phyloP scores from a whole-genome alignment of 768 basidiomycete genomes.

The Dendrothele bispora region DNA sequence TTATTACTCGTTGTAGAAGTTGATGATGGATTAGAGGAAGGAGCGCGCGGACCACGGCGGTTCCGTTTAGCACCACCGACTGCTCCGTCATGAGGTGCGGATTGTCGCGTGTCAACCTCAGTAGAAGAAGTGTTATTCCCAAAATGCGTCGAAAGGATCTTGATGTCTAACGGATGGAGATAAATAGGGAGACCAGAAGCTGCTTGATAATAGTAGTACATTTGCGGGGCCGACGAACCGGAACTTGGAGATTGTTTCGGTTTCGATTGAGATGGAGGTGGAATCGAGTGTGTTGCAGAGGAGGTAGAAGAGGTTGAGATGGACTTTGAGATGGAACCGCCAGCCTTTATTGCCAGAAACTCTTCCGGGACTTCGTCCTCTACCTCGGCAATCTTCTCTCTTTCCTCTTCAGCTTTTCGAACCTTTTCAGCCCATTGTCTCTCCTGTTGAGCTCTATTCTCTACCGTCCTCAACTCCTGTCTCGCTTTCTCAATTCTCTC shows the following conservation, averaged over 20 bases:
- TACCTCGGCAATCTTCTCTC: neutral
- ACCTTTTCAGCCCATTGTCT: no score
- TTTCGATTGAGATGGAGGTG: conserved; percentile 35
- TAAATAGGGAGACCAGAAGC: conserved; percentile 89
- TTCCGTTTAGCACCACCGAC: no score
- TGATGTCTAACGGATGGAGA: conserved; percentile 95
- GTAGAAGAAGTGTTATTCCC: no score
- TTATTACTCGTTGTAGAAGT: no score
- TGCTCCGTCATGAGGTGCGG: no score
- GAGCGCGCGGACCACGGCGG: no score
- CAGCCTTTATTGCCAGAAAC: conserved; percentile 48
- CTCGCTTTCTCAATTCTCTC: conserved; percentile 62
- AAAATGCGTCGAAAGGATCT: conserved; percentile 85
- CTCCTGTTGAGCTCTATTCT: conserved; percentile 37
- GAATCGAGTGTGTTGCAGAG: neutral
- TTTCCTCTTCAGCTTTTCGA: conserved; percentile 26
- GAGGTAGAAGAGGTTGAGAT: conserved; percentile 8
- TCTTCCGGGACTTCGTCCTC: conserved; percentile 61
- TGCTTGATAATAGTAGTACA: conserved; percentile 97
- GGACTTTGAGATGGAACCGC: conserved; percentile 13
- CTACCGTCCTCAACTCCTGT: conserved; percentile 56
- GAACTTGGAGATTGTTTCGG: conserved; percentile 77
- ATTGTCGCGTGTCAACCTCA: no score
- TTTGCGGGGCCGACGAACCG: conserved; percentile 79
- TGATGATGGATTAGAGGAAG: no score